A percentile compares a stretch with the other conserved stretches of the same genome.
Conservation (phyloP, 345 rosid genomes). For the Sonneratia alba region DNA sequence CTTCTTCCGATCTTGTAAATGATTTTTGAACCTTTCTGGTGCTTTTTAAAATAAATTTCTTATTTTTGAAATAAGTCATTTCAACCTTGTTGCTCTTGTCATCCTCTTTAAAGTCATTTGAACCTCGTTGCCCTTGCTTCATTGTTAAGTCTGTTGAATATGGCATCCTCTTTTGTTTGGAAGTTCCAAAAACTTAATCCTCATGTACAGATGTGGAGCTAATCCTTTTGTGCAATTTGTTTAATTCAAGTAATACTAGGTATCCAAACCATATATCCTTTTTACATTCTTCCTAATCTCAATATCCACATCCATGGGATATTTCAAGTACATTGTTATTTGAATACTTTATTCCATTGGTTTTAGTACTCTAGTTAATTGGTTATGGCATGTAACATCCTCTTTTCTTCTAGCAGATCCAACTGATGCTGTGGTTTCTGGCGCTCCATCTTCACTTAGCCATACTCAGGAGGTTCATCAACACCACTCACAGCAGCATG, state of each 20-base stretch:
- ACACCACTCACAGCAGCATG: slow-evolving; percentile 26
- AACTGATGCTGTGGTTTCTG: slow-evolving; percentile 24
- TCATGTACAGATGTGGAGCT: background rate
- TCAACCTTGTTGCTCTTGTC: no score
- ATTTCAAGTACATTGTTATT: background rate
- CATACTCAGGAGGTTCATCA: slow-evolving; percentile 26
- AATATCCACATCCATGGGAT: background rate
- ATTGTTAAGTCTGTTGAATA: background rate
- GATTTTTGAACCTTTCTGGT: background rate
- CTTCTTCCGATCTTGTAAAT: background rate
- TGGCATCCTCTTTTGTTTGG: background rate
- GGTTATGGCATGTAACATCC: background rate
- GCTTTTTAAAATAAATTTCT: no score
- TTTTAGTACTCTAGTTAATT: slow-evolving; percentile 5
- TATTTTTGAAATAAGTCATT: no score
- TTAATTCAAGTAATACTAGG: background rate
- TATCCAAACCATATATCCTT: background rate
- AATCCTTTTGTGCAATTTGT: background rate
- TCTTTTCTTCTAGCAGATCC: slow-evolving; percentile 12
- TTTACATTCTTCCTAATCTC: background rate
- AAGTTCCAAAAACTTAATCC: no score
- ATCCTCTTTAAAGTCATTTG: no score
- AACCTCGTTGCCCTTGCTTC: background rate
- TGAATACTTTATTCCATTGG: slow-evolving; percentile 3
- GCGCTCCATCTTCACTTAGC: slow-evolving; percentile 31